Conservation (phyloP, 208 protist species). For the Acanthamoeba sp. region DNA sequence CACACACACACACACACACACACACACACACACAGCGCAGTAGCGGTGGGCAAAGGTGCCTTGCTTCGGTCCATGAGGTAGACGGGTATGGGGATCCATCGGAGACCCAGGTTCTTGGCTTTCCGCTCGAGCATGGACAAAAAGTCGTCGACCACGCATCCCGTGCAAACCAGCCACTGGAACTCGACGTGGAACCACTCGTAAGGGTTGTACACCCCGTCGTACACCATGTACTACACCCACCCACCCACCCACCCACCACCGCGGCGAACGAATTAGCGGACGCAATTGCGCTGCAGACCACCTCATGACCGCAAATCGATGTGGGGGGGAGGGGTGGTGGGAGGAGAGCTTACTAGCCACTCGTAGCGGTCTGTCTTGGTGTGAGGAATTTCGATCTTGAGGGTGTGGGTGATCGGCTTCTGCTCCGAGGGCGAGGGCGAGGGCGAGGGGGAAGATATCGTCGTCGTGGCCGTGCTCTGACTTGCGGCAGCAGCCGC, state of each 20-base stretch:
- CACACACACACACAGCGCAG: background rate
- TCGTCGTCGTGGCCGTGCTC: background rate
- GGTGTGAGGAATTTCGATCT: constrained; percentile 78
- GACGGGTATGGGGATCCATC: constrained; percentile 68
- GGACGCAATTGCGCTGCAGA: too few relatives aligned
- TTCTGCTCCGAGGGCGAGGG: background rate
- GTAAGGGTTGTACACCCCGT: constrained; percentile 66
- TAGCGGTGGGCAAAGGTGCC: background rate
- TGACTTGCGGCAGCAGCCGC: too few relatives aligned
- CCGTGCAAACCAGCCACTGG: constrained; percentile 84
- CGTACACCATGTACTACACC: constrained; percentile 67
- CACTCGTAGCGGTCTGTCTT: constrained; percentile 84
- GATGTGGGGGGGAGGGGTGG: too few relatives aligned
- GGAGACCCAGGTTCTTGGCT: constrained; percentile 79
- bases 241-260: background rate
- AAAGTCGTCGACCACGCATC: constrained; percentile 84
- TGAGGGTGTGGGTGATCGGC: constrained; percentile 74
- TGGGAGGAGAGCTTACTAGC: too few relatives aligned
- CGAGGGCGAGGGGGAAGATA: background rate
- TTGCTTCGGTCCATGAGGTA: constrained; percentile 72
- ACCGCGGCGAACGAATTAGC: background rate
- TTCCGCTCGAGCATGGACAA: constrained; percentile 75
- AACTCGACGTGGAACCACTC: constrained; percentile 80
- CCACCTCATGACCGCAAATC: too few relatives aligned
- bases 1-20: background rate